phyloP scores from a whole-genome alignment of 2,329 filamentous ascomycete species.

The Colletotrichum sp. region DNA sequence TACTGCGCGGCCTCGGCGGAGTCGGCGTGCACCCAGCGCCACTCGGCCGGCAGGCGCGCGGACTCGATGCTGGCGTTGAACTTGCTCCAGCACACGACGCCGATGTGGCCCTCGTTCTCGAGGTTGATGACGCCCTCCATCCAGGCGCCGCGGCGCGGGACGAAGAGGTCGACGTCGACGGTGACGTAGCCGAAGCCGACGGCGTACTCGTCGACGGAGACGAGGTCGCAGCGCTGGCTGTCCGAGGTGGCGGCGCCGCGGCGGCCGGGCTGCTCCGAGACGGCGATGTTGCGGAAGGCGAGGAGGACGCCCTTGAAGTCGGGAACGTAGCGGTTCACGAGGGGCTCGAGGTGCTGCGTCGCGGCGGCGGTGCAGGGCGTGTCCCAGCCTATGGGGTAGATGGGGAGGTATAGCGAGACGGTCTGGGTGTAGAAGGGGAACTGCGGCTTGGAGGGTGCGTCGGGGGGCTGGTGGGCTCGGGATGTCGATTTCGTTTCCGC shows the following conservation, averaged over 20 bases:
- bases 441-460: conserved; percentile 41
- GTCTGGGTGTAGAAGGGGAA: conserved; percentile 83
- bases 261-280: conserved; percentile 65
- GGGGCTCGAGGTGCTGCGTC: conserved; percentile 75
- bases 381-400: conserved; percentile 74
- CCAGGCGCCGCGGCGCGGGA: conserved; percentile 73
- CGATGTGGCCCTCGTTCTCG: conserved; percentile 87
- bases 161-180: conserved; percentile 83
- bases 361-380: conserved; percentile 74
- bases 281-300: conserved; percentile 71
- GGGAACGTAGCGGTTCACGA: conserved; percentile 79
- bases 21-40: conserved; percentile 77
- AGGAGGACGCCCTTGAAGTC: conserved; percentile 77
- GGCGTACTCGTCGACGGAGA: conserved; percentile 79
- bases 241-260: conserved; percentile 50
- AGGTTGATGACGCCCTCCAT: conserved; percentile 85
- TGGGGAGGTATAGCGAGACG: conserved; percentile 78
- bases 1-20: conserved; percentile 41
- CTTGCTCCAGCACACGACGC: conserved; percentile 86
- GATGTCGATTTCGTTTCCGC: conserved; percentile 31
- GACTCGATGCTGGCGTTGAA: conserved; percentile 91
- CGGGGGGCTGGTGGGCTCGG: conserved; percentile 40
- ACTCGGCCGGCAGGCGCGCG: conserved; percentile 74
- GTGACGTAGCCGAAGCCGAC: conserved; percentile 89
- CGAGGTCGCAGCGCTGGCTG: conserved; percentile 45